Percentiles rank a stretch among this genome's conserved stretches.
Conservation (phyloP, 2,329 filamentous ascomycete species). For the Fusarium aywerte region DNA sequence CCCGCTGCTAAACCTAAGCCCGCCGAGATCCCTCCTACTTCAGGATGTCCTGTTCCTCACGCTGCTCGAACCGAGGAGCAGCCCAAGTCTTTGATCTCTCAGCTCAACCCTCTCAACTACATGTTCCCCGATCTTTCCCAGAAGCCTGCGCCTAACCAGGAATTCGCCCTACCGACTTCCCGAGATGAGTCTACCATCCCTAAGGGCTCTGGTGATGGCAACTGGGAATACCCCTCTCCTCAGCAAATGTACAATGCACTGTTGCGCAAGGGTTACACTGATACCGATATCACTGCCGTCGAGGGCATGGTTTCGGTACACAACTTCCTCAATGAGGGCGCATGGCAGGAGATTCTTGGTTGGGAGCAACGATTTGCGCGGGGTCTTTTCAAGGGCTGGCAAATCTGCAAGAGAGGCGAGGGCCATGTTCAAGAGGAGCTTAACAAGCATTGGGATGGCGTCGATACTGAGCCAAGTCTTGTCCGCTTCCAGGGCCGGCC, state of each 20-base stretch:
- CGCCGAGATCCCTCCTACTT: slow-evolving; percentile 33
- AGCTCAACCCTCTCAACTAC: slow-evolving; percentile 82
- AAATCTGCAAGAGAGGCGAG: slow-evolving; percentile 79
- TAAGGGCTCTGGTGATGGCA: slow-evolving; percentile 79
- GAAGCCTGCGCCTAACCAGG: slow-evolving; percentile 77
- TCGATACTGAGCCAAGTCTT: slow-evolving; percentile 74
- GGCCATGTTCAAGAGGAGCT: slow-evolving; percentile 62
- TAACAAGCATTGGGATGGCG: slow-evolving; percentile 64
- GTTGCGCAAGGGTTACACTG: slow-evolving; percentile 92
- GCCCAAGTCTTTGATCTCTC: slow-evolving; percentile 62
- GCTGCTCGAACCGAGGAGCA: slow-evolving; percentile 49
- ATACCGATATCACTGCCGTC: slow-evolving; percentile 92
- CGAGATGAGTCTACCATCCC: slow-evolving; percentile 92
- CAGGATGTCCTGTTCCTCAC: slow-evolving; percentile 59
- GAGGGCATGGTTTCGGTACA: slow-evolving; percentile 98
- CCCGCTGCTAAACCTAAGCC: slow-evolving; percentile 45
- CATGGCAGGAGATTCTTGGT: slow-evolving; percentile 92
- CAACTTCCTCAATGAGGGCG: slow-evolving; percentile 98
- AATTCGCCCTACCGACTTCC: slow-evolving; percentile 76
- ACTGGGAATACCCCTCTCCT: slow-evolving; percentile 97
- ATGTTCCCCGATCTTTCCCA: slow-evolving; percentile 93
- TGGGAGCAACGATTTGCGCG: slow-evolving; percentile 89
- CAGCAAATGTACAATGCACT: slow-evolving; percentile 99
- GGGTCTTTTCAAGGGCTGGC: slow-evolving; percentile 78
- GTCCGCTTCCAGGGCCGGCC: slow-evolving; percentile 90